Evolutionary conservation across 768 basidiomycete species (phyloP).

Genomic region (Tulasnella sp.): DNA sequence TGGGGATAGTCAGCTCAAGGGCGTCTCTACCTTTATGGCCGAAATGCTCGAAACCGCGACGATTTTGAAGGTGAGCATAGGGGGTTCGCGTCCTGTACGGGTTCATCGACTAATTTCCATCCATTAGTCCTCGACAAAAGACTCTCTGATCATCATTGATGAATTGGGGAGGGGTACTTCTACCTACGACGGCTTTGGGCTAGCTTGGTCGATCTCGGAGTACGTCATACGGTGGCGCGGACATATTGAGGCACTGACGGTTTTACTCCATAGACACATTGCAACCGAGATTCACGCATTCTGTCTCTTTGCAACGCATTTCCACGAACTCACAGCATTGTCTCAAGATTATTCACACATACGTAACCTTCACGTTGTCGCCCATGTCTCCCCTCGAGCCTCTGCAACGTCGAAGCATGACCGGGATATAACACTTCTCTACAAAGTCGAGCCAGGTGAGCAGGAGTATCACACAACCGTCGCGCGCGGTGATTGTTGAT

Average conservation of each 20-base stretch:
- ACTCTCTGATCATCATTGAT: slow-evolving; percentile 94
- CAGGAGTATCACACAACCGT: neutral
- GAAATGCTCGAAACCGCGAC: slow-evolving; percentile 99
- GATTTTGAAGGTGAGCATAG: slow-evolving; percentile 59
- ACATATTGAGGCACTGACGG: neutral
- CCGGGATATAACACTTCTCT: slow-evolving; percentile 69
- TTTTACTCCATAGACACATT: slow-evolving; percentile 51
- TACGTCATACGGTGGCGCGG: slow-evolving; percentile 29
- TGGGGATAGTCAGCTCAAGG: slow-evolving; percentile 94
- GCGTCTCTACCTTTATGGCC: slow-evolving; percentile 98
- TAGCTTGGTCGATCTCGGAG: slow-evolving; percentile 99
- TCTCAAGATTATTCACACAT: slow-evolving; percentile 79
- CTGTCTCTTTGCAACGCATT: slow-evolving; percentile 95
- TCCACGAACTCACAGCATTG: slow-evolving; percentile 89
- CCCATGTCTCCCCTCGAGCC: slow-evolving; percentile 56
- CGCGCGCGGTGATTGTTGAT: neutral
- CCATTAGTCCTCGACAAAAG: slow-evolving; percentile 69
- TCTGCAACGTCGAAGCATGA: slow-evolving; percentile 32
- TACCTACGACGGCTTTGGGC: slow-evolving; percentile 92
- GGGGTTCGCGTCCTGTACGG: neutral
- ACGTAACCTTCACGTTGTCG: slow-evolving; percentile 90
- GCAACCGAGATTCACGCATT: slow-evolving; percentile 86
- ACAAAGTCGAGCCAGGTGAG: slow-evolving; percentile 67
- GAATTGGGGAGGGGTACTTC: slow-evolving; percentile 94
- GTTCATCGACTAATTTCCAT: neutral